phyloP scores from a whole-genome alignment of 2,329 filamentous ascomycete genomes.

The Nannizziopsis arthrosporioides region DNA sequence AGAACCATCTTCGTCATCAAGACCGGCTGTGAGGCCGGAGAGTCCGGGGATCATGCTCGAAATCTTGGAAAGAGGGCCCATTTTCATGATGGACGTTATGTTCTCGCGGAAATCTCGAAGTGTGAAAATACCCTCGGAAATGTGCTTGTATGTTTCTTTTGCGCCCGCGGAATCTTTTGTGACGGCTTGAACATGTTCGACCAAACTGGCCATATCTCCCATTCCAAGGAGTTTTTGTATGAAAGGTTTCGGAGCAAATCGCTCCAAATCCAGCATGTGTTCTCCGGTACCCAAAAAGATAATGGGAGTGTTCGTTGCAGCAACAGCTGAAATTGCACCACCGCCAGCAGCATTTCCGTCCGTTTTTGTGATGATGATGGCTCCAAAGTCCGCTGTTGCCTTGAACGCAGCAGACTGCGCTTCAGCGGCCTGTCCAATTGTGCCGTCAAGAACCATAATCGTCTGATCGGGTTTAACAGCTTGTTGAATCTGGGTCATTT shows the following conservation, averaged over 20 bases:
- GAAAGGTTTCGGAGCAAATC: constrained; percentile 85
- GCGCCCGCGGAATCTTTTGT: constrained; percentile 68
- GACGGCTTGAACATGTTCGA: constrained; percentile 91
- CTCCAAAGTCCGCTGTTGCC: constrained; percentile 88
- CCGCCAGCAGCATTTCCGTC: constrained; percentile 91
- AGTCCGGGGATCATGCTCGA: constrained; percentile 97
- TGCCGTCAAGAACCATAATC: constrained; percentile 94
- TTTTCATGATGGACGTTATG: constrained; percentile 97
- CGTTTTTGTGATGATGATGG: constrained; percentile 98
- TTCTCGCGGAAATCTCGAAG: constrained; percentile 90
- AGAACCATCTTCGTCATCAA: constrained; percentile 94
- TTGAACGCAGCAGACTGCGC: constrained; percentile 94
- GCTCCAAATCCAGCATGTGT: constrained; percentile 88
- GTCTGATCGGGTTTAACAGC: constrained; percentile 90
- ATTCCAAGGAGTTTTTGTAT: constrained; percentile 89
- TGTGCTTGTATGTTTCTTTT: constrained; percentile 98
- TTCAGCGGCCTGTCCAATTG: constrained; percentile 92
- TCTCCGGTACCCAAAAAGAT: constrained; percentile 97
- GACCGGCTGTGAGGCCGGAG: constrained; percentile 82
- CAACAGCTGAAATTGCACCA: constrained; percentile 94
- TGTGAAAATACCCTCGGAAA: constrained; percentile 91
- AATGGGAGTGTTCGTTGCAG: constrained; percentile 90
- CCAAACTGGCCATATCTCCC: constrained; percentile 89
- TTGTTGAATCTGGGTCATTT: constrained; percentile 93
- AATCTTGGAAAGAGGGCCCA: constrained; percentile 95